Base-by-base conservation (phyloP, 192 early-diverging fungal species). In the Jimgerdemannia flammicorona region DNA sequence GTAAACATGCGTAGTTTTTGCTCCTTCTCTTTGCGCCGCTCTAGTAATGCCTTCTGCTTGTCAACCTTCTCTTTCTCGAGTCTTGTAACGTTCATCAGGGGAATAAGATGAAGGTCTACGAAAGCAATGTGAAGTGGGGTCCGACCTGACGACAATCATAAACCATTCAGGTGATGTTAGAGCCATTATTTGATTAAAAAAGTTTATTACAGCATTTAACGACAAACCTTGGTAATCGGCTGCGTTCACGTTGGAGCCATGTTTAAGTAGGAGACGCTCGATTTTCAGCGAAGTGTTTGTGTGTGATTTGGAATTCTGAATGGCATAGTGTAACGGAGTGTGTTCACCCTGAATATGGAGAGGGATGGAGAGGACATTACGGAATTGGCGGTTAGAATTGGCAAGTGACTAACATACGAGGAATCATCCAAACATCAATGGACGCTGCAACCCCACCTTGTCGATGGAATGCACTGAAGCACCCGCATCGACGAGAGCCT, bases 71-170 rank as follows among this genome's bases (percentile, higher is more conserved):
- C 65, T 2, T 73, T 20, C 39, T 70, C 67, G 18, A 43, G 64
- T 3, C 70, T 29, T 3, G 79, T 72, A 20, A 43, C 69, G 10
- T 77, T 69, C 79, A 86, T 88, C 3, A 72, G 66, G 2, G 88
- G 88, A 44, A 89, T 81, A 2, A 43, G 59, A 40, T 72, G 67
- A 18, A 84, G 43, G 7, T 74, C 77, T 11, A 80, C 70, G 71
- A 87, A 89, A 10, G 82, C 81, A 44, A 87, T 80, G 69, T 90
- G 88, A 7, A 90, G 71, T 14, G 87, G 80, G 14, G 85, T 83
- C 19, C 87, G 77, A 1, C 87, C 87, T 81, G 18, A 43, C 17
- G 4, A 70, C 11, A 64, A 29, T 3, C 19, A 40, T 9, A 44
- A 42, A n/a, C n/a, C n/a, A n/a, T n/a, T n/a, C n/a, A n/a, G n/a